phyloP scores from a whole-genome alignment of 2,329 filamentous ascomycete species.

The Chaetomium sp. region DNA sequence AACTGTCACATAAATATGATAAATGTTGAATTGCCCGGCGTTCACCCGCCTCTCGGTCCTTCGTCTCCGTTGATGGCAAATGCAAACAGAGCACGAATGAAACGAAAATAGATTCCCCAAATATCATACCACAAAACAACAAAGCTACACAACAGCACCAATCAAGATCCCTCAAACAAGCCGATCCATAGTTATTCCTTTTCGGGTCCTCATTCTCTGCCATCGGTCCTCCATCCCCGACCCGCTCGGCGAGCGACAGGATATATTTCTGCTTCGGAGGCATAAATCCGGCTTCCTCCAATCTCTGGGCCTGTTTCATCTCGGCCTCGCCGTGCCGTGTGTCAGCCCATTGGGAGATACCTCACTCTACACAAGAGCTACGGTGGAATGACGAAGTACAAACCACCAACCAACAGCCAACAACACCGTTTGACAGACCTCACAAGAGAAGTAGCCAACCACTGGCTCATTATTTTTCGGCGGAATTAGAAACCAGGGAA shows the following conservation, averaged over 20 bases:
- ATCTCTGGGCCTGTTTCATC: slow-evolving; percentile 15
- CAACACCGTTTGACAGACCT: neutral
- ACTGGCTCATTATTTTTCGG: no score
- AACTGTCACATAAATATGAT: neutral
- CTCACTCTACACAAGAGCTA: neutral
- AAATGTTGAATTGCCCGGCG: no score
- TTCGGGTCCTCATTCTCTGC: slow-evolving; percentile 14
- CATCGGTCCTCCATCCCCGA: neutral
- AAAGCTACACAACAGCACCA: neutral
- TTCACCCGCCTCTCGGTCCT: slow-evolving; percentile 7
- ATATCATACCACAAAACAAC: slow-evolving; percentile 3
- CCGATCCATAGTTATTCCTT: neutral
- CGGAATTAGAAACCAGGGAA: no score
- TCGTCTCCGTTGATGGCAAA: slow-evolving; percentile 4
- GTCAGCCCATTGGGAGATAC: neutral
- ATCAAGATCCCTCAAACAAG: no score
- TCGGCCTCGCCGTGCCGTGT: slow-evolving; percentile 3
- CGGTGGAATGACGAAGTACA: no score
- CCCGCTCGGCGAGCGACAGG: slow-evolving; percentile 4
- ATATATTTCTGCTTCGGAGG: neutral
- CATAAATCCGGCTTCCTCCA: slow-evolving; percentile 7
- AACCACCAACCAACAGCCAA: neutral
- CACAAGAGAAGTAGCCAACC: no score
- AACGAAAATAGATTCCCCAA: slow-evolving; percentile 18
- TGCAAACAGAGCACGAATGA: neutral